These are phyloP conservation scores for Clarireedia homoeocarpa DNA, from an alignment of 2,329 filamentous ascomycete species.

Conservation along the genomic window DNA sequence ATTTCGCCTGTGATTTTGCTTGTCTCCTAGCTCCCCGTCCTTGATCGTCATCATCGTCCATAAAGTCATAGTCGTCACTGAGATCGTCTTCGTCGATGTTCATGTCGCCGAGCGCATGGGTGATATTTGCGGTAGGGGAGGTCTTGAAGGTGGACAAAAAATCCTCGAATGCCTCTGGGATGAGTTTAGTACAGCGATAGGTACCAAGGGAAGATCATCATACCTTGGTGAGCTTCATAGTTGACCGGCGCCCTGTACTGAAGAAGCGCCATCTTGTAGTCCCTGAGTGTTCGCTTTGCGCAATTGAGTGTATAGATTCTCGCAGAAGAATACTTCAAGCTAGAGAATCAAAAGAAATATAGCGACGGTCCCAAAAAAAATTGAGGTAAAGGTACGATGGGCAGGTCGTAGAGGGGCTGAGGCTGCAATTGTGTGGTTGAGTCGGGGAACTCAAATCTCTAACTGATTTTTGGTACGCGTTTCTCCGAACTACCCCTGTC, in stretches of 20 bases:
- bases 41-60: conserved; percentile 67
- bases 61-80: conserved; percentile 87
- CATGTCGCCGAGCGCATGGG: conserved; percentile 75
- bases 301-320: not conserved
- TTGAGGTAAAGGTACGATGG: not conserved
- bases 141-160: conserved; percentile 88
- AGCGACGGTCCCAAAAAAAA: not conserved
- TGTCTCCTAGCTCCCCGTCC: conserved; percentile 37
- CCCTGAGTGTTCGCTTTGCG: not conserved
- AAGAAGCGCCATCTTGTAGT: conserved; percentile 68
- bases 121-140: conserved; percentile 60
- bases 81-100: conserved; percentile 80
- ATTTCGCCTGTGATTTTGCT: conserved; percentile 41
- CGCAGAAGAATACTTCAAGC: not conserved
- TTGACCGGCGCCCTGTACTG: conserved; percentile 72
- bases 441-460: conserved; percentile 7
- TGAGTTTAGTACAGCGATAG: not conserved
- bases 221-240: conserved; percentile 80
- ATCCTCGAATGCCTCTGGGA: conserved; percentile 69
- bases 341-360: not conserved
- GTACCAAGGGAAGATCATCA: conserved; percentile 28
- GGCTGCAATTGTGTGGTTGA: conserved; percentile 5
- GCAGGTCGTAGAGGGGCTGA: not conserved
- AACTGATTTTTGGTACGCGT: conserved; percentile 8
- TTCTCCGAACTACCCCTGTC: not conserved